Evolutionary conservation across 2,329 filamentous ascomycete species (phyloP).

Genomic region (Sporothrix brasiliensis): DNA sequence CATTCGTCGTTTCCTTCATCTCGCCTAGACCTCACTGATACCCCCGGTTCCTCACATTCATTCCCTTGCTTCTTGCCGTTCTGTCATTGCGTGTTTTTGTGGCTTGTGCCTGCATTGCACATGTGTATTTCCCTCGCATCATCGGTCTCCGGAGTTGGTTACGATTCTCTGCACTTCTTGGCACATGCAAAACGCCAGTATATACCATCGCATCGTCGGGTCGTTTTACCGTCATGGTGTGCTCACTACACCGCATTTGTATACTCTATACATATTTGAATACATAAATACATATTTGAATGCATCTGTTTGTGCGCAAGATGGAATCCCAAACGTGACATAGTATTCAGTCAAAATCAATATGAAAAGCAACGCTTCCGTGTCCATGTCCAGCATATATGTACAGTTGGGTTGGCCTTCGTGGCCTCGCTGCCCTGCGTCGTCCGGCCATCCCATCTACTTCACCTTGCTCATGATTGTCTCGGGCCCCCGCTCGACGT

Average conservation of each 20-base stretch:
- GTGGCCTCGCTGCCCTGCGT: no score
- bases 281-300: not conserved
- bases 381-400: conserved; percentile 13
- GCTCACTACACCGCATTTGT: not conserved
- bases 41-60: conserved; percentile 23
- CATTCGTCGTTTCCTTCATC: not conserved
- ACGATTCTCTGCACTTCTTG: not conserved
- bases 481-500: conserved; percentile 77
- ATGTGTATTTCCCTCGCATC: not conserved
- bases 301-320: conserved; percentile 38
- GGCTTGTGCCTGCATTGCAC: not conserved
- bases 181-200: conserved; percentile 8
- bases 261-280: not conserved
- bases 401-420: not conserved
- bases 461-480: conserved; percentile 96
- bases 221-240: not conserved
- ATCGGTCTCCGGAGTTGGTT: conserved; percentile 9
- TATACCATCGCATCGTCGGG: not conserved
- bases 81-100: not conserved
- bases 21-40: conserved; percentile 26
- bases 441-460: conserved; percentile 45
- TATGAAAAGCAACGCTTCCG: conserved; percentile 11
- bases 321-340: conserved; percentile 3
- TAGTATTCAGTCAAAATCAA: not conserved
- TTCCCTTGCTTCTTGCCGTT: not conserved